Conservation (phyloP, 179 eudicot genomes). For the Camellia oleifera region DNA sequence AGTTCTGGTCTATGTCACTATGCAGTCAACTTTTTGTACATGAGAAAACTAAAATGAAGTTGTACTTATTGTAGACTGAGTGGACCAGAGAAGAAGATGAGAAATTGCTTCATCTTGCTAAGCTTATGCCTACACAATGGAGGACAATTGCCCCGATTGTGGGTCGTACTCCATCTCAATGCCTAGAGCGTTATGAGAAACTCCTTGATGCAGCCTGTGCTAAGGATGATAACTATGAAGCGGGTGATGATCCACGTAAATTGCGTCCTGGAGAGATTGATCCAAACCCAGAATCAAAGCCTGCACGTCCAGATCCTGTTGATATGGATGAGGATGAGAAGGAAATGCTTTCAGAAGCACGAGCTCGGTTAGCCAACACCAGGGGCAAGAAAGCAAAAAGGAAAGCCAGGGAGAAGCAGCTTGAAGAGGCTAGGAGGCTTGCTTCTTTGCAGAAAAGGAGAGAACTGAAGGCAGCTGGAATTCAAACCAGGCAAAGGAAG, state of each 20-base stretch:
- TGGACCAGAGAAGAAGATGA: conserved; percentile 99
- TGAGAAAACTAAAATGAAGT: not conserved
- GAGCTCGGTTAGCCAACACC: conserved; percentile 94
- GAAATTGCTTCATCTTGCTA: conserved; percentile 91
- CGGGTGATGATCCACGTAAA: conserved; percentile 93
- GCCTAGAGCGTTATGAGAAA: conserved; percentile 96
- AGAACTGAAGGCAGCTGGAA: conserved; percentile 98
- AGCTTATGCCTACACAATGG: conserved; percentile 99
- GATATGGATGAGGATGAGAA: conserved; percentile 99
- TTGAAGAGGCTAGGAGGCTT: conserved; percentile 99
- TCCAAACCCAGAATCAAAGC: conserved; percentile 97
- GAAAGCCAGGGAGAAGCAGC: conserved; percentile 99
- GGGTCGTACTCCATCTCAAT: conserved; percentile 99
- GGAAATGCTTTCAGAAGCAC: conserved; percentile 99
- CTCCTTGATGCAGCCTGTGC: conserved; percentile 98
- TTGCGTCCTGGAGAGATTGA: conserved; percentile 98
- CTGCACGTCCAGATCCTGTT: conserved; percentile 99
- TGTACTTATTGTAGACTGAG: conserved; percentile 57
- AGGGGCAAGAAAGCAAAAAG: conserved; percentile 98
- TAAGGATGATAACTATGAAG: conserved; percentile 90
- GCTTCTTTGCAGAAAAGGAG: conserved; percentile 98
- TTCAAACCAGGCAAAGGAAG: conserved; percentile 77
- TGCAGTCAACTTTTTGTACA: not conserved
- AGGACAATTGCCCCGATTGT: conserved; percentile 98
- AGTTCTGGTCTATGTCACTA: not conserved